Base-by-base conservation (phyloP, 495 filamentous ascomycete genomes). In the Amorphotheca resinae region DNA sequence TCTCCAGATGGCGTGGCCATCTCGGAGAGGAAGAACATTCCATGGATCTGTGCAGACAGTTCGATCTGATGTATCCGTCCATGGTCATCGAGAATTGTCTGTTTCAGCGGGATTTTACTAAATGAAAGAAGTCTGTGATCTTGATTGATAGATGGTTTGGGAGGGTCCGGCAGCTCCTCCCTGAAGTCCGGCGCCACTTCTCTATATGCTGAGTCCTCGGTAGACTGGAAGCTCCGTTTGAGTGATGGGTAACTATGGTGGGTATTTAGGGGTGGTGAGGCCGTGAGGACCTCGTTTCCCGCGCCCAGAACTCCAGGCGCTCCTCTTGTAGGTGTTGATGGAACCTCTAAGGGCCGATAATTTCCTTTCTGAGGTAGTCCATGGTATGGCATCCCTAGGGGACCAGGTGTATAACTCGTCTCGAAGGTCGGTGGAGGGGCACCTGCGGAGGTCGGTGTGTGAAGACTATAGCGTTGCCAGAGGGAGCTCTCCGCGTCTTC, bases 1-100 rank as follows among this genome's bases (percentile, higher is more conserved):
- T 84, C 77, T 42, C 70, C 73, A 20, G 45, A 38, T 30, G 72
- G 70, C 18, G 84, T 74, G 11, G 84, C 80, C 48, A 87, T 80
- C 60, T 95, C 87, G 44, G 87, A 87, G 17, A 95, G 70, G 57
- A 93, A 95, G 64, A 95, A 95, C 86, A 93, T 95, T 59, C 87
- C 87, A 58, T 93, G 86, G 33, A 95, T 72, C 59, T 93, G 87
- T 32, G 87, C 86, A 22, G 82, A 73, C 17, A 93, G 67, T 41
- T 73, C 70, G 33, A 74, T 67, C 41, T 70, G 64, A 51, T 72
- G 67, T 50, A 72, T 65, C 36, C 69, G 64, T 14, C 70, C 72
- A 55, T 71, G 67, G 28, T 60, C 55, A 48, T 76, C 72, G 49
- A 73, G 59, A 15, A 74, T 66, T 41, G 70, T 73, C 54, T 72